Evolutionary conservation across 495 filamentous ascomycete species (phyloP), one percentile per base, ranked within the genome.

Genomic region (Penicillium lividum): DNA sequence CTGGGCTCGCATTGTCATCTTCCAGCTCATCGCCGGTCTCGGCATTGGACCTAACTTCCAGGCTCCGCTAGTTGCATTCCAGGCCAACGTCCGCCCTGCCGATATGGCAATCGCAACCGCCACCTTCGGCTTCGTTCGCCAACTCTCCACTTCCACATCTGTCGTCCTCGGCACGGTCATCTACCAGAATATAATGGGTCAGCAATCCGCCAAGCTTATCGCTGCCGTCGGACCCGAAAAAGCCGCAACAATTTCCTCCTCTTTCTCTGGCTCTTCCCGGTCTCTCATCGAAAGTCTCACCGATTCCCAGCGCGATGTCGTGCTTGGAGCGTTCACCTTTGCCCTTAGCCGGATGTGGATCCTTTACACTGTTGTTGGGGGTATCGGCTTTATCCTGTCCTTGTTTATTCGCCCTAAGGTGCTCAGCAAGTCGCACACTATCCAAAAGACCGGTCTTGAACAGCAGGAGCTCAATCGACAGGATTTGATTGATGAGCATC

Each of bases 301-400:
- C 0, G 66, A 78, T 0, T 65, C 65, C 6, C 74, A 84, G 49
- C 74, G 77, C 33, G 57, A 60, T 0, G 73, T 84, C 28, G 84
- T 85, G 0, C 73, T 80, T 5, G 58, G 60, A 0, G 84, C 83
- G 0, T 89, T 84, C 54, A 83, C 77, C 45, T 76, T 81, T 38
- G 77, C 80, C 28, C 62, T 91, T 54, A 77, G 72, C 49, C 83
- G 79, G 36, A 89, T 91, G 83, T 92, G 84, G 80, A 89, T 90
- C 56, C 76, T 76, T 61, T 90, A 86, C 50, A 79, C 82, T 0
- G 78, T 69, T 4, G 72, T 88, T 10, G 73, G 80, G 6, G 83
- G 65, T 0, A 36, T 84, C 0, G 87, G 83, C 0, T 66, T 90
- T 16, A 25, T 85, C 4, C 54, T 84, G 1, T 82, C 80, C 34